Evolutionary conservation across 305 asterid genomes (phyloP).

Genomic region (Solanum hybrid): DNA sequence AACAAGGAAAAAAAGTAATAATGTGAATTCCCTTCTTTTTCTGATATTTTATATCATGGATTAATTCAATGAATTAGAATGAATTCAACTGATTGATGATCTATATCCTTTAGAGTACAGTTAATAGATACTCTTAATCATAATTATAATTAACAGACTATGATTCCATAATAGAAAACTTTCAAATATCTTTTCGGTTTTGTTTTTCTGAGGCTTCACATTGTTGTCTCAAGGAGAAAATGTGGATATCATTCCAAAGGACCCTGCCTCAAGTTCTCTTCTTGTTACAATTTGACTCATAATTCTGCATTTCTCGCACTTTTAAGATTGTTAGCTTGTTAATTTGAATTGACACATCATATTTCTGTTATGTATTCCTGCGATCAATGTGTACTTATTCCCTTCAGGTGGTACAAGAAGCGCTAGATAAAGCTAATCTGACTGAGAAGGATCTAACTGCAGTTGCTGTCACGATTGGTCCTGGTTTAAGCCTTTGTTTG

Average conservation of each 20-base stretch:
- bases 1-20: not conserved
- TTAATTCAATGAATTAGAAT: not conserved
- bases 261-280: not conserved
- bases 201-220: not conserved
- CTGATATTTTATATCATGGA: not conserved
- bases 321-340: not conserved
- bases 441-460: constrained; percentile 89
- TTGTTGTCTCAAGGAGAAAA: not conserved
- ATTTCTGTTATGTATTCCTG: not conserved
- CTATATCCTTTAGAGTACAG: not conserved
- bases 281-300: not conserved
- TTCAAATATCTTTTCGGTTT: not conserved
- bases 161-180: not conserved
- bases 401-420: constrained; percentile 91
- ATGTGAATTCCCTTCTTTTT: not conserved
- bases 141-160: not conserved
- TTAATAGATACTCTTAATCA: not conserved
- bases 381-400: not conserved
- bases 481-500: constrained; percentile 95
- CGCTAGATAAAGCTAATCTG: constrained; percentile 73
- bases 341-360: not conserved
- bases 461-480: constrained; percentile 98
- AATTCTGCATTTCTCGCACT: not conserved
- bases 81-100: not conserved
- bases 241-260: not conserved